Base-by-base conservation (phyloP, 2,329 filamentous ascomycete species). In the Ophiostoma novo-ulmi region DNA sequence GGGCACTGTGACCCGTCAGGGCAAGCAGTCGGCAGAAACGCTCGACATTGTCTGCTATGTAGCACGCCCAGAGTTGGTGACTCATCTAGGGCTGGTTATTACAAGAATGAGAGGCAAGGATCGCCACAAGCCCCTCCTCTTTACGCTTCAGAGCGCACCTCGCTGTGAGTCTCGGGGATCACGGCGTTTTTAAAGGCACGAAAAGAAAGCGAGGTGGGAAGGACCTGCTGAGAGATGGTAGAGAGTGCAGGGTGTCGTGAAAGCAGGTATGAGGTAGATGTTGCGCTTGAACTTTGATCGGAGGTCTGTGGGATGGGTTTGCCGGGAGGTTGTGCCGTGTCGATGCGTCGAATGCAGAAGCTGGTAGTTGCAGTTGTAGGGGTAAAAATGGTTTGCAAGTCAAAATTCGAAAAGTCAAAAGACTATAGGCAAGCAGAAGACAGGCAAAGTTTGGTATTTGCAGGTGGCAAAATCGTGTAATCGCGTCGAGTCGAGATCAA, bases 11-110 rank as follows among this genome's bases (percentile, higher is more conserved):
- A 78, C 85, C 84, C 81, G 90, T 85, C 80, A 88, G 88, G 78
- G 89, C 89, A 86, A 99, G 87, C 79, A 96, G 87, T 84, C 90
- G 91, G 83, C 91, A 91, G 87, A 99, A 98, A 79, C 84, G 89
- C 80, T 97, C 94, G 88, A 97, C 91, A 88, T 99, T 93, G 87
- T 97, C 92, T 88, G 97, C 91, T 85, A 96, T 91, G 80, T 94
- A 98, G 80, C 88, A 92, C 87, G 93, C 94, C 94, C 94, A 97
- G 81, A 99, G 89, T 67, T 8, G 39, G 87, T 93, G 91, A 90
- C 92, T 98, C 94, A 98, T 80, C 76, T 70, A 73, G 70, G 72
- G 41, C 64, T 20, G 41, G 31, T 8, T 55, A 44, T 44, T 41
- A 31, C 8, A 36, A 14, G n/a, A 22, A 39, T 31, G 65, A 26